phyloP scores from a whole-genome alignment of 2,329 filamentous ascomycete species.

The Teratosphaeria viscida region DNA sequence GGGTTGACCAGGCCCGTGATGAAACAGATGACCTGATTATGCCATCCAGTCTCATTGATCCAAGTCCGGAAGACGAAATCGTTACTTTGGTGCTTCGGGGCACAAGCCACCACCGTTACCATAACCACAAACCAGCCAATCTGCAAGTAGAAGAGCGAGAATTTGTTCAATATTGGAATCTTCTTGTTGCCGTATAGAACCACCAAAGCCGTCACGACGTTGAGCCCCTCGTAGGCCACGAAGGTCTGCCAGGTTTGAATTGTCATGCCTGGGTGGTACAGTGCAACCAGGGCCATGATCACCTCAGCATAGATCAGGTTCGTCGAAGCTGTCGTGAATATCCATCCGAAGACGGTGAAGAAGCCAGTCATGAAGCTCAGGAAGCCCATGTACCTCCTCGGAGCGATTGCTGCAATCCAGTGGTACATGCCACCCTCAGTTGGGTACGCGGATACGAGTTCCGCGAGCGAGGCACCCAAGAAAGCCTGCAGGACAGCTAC shows the following conservation, averaged over 20 bases:
- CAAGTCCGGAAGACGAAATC: slow-evolving; percentile 44
- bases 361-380: slow-evolving; percentile 3
- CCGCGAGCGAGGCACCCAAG: neutral
- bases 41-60: slow-evolving; percentile 43
- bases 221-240: slow-evolving; percentile 32
- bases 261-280: neutral
- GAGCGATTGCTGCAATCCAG: neutral
- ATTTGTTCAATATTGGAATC: slow-evolving; percentile 38
- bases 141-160: slow-evolving; percentile 37
- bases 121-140: slow-evolving; percentile 28
- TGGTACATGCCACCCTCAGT: neutral
- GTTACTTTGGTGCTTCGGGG: slow-evolving; percentile 34
- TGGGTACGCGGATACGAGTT: neutral
- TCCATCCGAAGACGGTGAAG: slow-evolving; percentile 2
- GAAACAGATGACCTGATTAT: slow-evolving; percentile 38
- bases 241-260: neutral
- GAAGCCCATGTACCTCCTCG: neutral
- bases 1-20: slow-evolving; percentile 44
- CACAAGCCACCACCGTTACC: slow-evolving; percentile 33
- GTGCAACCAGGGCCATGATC: neutral
- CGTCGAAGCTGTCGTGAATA: slow-evolving; percentile 15
- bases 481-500: neutral
- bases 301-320: neutral
- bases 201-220: slow-evolving; percentile 33
- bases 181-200: neutral